Evolutionary conservation across 805 yeast species (phyloP).

Genomic region (Metschnikowia sp.): DNA sequence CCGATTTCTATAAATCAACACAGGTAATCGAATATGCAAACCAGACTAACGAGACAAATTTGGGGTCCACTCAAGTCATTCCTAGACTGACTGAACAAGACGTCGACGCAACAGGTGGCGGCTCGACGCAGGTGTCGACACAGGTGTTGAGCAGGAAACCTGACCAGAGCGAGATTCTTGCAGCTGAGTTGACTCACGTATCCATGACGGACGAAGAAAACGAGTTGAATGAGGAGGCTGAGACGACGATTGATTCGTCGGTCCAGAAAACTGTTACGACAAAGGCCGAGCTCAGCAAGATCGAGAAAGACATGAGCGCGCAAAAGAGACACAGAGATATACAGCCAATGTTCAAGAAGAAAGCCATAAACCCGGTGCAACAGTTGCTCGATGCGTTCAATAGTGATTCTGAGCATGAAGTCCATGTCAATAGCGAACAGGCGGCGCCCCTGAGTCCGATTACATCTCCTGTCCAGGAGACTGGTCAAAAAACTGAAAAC

Average conservation of each 20-base stretch:
- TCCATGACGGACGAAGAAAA: constrained; percentile 41
- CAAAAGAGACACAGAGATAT: constrained; percentile 32
- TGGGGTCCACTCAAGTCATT: constrained; percentile 5
- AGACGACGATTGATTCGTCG: constrained; percentile 22
- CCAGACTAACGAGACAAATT: neutral
- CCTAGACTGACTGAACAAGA: neutral
- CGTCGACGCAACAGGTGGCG: constrained; percentile 1
- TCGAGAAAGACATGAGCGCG: constrained; percentile 31
- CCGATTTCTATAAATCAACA: constrained; percentile 12
- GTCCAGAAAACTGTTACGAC: constrained; percentile 18
- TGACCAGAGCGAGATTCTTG: constrained; percentile 21
- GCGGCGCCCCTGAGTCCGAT: constrained; percentile 25
- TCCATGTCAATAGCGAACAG: constrained; percentile 9
- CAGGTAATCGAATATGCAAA: constrained; percentile 5
- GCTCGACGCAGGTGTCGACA: neutral
- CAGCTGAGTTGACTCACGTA: constrained; percentile 30
- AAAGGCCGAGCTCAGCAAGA: constrained; percentile 27
- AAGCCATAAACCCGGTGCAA: constrained; percentile 27
- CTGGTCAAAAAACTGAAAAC: constrained; percentile 2
- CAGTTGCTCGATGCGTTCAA: constrained; percentile 34
- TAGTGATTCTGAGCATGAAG: constrained; percentile 21
- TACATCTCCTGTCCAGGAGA: constrained; percentile 26
- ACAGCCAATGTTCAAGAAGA: constrained; percentile 28
- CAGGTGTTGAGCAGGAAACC: neutral
- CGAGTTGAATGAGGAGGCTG: constrained; percentile 26